phyloP scores from a whole-genome alignment of 148 eudicot species.

The Chenopodium suecicum region DNA sequence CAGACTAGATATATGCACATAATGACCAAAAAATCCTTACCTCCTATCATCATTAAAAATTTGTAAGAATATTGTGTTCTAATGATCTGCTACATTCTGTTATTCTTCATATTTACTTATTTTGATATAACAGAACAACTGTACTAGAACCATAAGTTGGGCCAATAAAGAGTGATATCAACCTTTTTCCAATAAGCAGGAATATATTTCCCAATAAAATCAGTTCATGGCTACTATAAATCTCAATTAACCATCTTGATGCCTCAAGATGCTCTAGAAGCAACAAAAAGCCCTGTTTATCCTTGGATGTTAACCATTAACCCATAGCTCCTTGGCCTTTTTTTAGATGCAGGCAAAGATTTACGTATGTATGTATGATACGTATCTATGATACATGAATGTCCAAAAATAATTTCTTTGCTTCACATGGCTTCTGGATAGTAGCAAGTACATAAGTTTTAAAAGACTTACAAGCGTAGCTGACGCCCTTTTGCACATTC shows the following conservation, averaged over 20 bases:
- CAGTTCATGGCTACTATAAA: no score
- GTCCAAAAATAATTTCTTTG: not conserved
- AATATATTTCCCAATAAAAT: no score
- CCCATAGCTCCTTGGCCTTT: not conserved
- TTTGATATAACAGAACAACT: not conserved
- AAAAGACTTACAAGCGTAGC: conserved; percentile 80
- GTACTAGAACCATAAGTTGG: no score
- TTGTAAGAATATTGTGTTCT: not conserved
- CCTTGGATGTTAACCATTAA: not conserved
- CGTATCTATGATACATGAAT: not conserved
- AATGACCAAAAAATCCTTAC: not conserved
- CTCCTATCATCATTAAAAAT: not conserved
- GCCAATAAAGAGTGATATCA: no score
- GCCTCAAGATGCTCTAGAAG: not conserved
- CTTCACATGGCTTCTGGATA: not conserved
- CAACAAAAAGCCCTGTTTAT: not conserved
- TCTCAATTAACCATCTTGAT: not conserved
- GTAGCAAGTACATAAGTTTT: not conserved
- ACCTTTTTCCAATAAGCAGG: no score
- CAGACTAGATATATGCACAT: not conserved
- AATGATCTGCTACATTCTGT: not conserved
- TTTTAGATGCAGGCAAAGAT: not conserved
- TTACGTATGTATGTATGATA: not conserved
- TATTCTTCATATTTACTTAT: not conserved
- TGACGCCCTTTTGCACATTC: conserved; percentile 83